A percentile compares a stretch with the other conserved stretches of the same genome.
These are phyloP conservation scores for Cryptococcus sp. DNA, from an alignment of 1,284 basidiomycete species.

Conservation along the genomic window DNA sequence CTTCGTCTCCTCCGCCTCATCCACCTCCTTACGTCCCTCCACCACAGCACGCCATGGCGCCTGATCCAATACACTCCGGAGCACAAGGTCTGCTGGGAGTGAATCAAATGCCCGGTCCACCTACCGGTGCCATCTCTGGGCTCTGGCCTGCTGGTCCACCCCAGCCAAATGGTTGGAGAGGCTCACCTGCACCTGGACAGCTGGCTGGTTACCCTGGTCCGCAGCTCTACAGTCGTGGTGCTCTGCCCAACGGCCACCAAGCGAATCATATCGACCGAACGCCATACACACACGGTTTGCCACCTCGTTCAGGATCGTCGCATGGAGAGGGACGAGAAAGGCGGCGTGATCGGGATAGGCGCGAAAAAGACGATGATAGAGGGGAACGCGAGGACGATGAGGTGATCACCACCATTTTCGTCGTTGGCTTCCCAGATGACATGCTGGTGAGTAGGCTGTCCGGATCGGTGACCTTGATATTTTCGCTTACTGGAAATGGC, in stretches of 20 bases:
- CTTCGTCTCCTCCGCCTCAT: conserved; percentile 47
- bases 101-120: neutral
- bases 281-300: conserved; percentile 4
- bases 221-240: conserved; percentile 6
- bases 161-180: conserved; percentile 19
- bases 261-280: conserved; percentile 24
- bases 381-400: conserved; percentile 60
- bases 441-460: conserved; percentile 73
- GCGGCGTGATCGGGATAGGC: conserved; percentile 19
- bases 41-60: conserved; percentile 50
- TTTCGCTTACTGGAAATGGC: conserved; percentile 1
- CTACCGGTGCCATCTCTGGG: neutral
- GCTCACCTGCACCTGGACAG: conserved; percentile 2
- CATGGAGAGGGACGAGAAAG: conserved; percentile 19
- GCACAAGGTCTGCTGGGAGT: conserved; percentile 10
- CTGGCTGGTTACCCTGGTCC: conserved; percentile 1
- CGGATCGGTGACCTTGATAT: neutral
- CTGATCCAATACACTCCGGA: conserved; percentile 46
- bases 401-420: conserved; percentile 97
- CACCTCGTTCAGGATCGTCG: conserved; percentile 15
- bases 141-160: conserved; percentile 14
- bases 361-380: conserved; percentile 36
- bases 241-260: conserved; percentile 15
- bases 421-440: conserved; percentile 98
- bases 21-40: conserved; percentile 47